Conservation (phyloP, 2,329 filamentous ascomycete species). For the Fusarium protoensiforme region DNA sequence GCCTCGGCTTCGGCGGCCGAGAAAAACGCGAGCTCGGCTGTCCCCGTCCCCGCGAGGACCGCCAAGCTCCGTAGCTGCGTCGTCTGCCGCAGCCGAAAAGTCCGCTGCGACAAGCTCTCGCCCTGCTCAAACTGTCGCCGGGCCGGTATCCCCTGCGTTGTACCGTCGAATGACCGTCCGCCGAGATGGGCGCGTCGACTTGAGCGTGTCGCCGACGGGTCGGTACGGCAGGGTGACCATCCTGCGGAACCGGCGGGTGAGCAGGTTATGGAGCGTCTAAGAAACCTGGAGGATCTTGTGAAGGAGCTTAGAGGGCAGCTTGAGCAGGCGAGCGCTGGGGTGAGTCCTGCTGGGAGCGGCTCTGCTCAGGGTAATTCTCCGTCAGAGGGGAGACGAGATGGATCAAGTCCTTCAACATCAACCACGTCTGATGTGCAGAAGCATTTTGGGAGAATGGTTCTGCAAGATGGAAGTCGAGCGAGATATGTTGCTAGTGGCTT, state of each 20-base stretch:
- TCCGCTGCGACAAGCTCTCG: conserved; percentile 66
- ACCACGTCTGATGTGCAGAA: conserved; percentile 47
- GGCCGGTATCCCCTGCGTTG: conserved; percentile 62
- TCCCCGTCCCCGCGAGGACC: conserved; percentile 1
- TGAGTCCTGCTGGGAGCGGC: conserved; percentile 36
- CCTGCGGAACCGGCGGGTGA: conserved; percentile 43
- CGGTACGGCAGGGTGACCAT: not conserved
- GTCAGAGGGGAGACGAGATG: conserved; percentile 24
- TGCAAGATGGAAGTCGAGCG: conserved; percentile 55
- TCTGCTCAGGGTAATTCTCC: conserved; percentile 46
- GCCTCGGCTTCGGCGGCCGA: conserved; percentile 36
- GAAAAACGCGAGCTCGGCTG: conserved; percentile 35
- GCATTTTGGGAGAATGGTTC: conserved; percentile 60
- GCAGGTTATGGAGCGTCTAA: conserved; percentile 61
- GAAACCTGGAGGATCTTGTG: conserved; percentile 62
- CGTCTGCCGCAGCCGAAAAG: conserved; percentile 64
- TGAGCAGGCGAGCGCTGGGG: conserved; percentile 50
- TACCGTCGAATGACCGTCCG: conserved; percentile 60
- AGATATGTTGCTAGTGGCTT: conserved; percentile 65
- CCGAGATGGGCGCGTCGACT: conserved; percentile 66
- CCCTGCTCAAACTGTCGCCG: conserved; percentile 68
- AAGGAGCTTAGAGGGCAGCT: conserved; percentile 61
- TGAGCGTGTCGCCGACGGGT: conserved; percentile 53
- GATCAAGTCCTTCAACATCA: conserved; percentile 12
- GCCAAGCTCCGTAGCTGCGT: conserved; percentile 60